Percentiles rank a stretch among this genome's conserved stretches.
Evolutionary conservation across 129 eudicot species (phyloP).

Genomic region (Flaveria trinervia): DNA sequence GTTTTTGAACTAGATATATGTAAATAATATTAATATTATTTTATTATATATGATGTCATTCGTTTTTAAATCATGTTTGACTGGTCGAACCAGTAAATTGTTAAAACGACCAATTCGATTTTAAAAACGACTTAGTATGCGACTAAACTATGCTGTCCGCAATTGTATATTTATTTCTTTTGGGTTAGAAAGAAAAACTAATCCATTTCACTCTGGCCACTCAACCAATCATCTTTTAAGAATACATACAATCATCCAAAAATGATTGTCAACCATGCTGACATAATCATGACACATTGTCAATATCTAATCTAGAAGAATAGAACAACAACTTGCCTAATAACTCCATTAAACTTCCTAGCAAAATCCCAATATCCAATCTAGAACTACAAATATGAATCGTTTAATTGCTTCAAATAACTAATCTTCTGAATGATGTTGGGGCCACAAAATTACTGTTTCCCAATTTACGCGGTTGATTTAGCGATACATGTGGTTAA

Average conservation of each 20-base stretch:
- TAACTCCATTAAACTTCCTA: background rate
- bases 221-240: background rate
- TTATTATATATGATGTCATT: no score
- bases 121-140: no score
- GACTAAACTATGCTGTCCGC: no score
- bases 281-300: constrained; percentile 4
- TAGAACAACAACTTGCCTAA: background rate
- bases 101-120: no score
- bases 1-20: no score
- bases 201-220: background rate
- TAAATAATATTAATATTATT: no score
- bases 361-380: background rate
- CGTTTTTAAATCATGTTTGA: no score
- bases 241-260: background rate
- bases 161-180: no score
- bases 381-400: background rate
- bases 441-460: background rate
- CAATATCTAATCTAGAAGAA: constrained; percentile 7
- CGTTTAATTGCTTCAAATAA: background rate
- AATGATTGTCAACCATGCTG: background rate
- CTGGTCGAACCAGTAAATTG: no score
- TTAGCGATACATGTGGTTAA: background rate
- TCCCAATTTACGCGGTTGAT: no score
- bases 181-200: no score
- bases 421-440: background rate